Evolutionary conservation across 164 flowering plant species (phyloP), one percentile per base, ranked within the genome.

Genomic region (Cinnamomum chago): DNA sequence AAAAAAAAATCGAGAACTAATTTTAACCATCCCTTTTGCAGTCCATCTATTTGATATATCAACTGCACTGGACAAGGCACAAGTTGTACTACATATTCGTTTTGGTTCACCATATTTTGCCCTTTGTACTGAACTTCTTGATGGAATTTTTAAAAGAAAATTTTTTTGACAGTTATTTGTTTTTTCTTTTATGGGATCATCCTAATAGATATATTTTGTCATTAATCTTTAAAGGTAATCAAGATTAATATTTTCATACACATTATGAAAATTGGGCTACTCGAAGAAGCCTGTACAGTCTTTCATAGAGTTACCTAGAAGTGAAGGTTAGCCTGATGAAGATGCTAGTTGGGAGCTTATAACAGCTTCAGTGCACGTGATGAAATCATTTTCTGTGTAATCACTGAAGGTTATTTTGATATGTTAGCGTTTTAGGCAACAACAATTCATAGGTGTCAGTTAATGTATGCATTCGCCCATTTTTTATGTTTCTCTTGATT

Each of bases 331-430:
- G 68, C 78, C 75, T 58, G 76, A 76, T 11, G 92, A 93, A 76
- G 91, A 85, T 83, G 94, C 90, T 70, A 83, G 84, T 76, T 94
- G 97, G 27, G 97, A 90, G 81, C 92, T 80, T 83, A 90, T 91
- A 33, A 91, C 95, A n/a, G 98, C 91, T 30, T 72, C 91, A 82
- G 86, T 94, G 77, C 97, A 93, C 84, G 97, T 88, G 75, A 85
- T 89, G 94, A 91, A 91, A 79, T 96, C 99, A 60, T 89, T 91
- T 74, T 96, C 97, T 76, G 97, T 91, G 98, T 96, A 89, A 80
- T 73, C 15, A 14, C 4, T 17, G 18, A 52, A 52, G 58, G 58
- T 52, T 52, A 13, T 13, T 52, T 3, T 52, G 58, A 52, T 52
- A 12, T 52, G 13, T 52, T 52, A 52, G 17, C 18, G 2, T 52